A percentile compares a stretch with the other conserved stretches of the same genome.
Evolutionary conservation across 1,284 basidiomycete genomes (phyloP).

Genomic region (Pseudozyma sp.): DNA sequence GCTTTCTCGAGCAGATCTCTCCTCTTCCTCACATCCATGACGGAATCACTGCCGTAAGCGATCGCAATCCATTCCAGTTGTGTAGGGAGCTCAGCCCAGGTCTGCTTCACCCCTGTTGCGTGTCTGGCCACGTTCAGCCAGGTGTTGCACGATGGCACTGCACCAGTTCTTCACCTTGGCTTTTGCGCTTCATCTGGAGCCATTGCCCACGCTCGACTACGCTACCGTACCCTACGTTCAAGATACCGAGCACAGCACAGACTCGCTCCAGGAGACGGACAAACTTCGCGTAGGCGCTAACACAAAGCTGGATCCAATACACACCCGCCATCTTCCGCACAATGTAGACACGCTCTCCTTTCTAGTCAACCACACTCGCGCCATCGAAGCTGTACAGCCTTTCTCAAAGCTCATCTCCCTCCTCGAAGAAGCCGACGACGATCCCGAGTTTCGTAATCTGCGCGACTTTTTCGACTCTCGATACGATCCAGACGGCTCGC

Average conservation of each 20-base stretch:
- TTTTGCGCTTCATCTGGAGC: slow-evolving; percentile 59
- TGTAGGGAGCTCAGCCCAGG: too few species aligned
- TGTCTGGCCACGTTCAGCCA: neutral
- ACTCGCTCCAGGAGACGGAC: slow-evolving; percentile 30
- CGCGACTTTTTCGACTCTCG: slow-evolving; percentile 64
- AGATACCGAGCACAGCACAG: slow-evolving; percentile 18
- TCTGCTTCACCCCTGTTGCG: too few species aligned
- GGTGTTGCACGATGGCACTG: slow-evolving; percentile 26
- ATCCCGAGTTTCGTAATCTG: slow-evolving; percentile 57
- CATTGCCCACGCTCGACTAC: slow-evolving; percentile 58
- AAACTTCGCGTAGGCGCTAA: slow-evolving; percentile 45
- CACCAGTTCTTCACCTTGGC: slow-evolving; percentile 63
- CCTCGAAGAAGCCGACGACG: slow-evolving; percentile 59
- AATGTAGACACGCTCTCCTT: slow-evolving; percentile 50
- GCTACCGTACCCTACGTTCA: slow-evolving; percentile 30
- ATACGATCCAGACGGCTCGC: slow-evolving; percentile 23
- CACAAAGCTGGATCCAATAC: slow-evolving; percentile 47
- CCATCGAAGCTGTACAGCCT: slow-evolving; percentile 43
- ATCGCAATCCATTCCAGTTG: too few species aligned
- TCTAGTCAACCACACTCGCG: slow-evolving; percentile 46
- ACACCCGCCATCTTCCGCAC: slow-evolving; percentile 41
- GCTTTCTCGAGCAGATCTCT: too few species aligned
- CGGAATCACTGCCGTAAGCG: too few species aligned
- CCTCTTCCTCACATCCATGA: too few species aligned
- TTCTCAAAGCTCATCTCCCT: slow-evolving; percentile 54